These are phyloP conservation scores for Pythium phragmiticola DNA, from an alignment of 352 stramenopile genomes.

Conservation along the genomic window DNA sequence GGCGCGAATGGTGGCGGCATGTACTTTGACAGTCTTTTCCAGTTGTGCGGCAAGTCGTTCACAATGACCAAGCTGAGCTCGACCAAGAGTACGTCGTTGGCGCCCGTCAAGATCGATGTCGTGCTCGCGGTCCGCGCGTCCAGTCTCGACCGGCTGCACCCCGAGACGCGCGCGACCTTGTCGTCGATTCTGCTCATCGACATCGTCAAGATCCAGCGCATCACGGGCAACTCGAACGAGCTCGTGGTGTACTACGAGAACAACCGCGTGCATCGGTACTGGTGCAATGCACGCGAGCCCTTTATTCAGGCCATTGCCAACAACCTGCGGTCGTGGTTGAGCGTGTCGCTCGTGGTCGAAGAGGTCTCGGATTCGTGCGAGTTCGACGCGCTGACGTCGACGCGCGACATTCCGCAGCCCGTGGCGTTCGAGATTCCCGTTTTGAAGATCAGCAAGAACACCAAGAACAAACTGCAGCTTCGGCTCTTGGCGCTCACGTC, in stretches of 20 bases:
- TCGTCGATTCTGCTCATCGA: slow-evolving; percentile 86
- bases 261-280: slow-evolving; percentile 86
- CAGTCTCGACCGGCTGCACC: slow-evolving; percentile 74
- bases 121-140: slow-evolving; percentile 74
- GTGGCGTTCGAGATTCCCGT: slow-evolving; percentile 86
- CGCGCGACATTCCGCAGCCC: slow-evolving; percentile 72
- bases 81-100: slow-evolving; percentile 60
- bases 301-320: slow-evolving; percentile 88
- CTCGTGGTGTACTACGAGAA: slow-evolving; percentile 85
- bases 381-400: slow-evolving; percentile 79
- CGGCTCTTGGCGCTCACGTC: slow-evolving; percentile 69
- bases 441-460: slow-evolving; percentile 84
- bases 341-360: slow-evolving; percentile 77
- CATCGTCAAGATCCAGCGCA: slow-evolving; percentile 87
- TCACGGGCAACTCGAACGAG: slow-evolving; percentile 83
- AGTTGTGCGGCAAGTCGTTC: slow-evolving; percentile 85
- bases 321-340: slow-evolving; percentile 85
- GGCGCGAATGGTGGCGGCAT: slow-evolving; percentile 55
- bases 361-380: slow-evolving; percentile 83
- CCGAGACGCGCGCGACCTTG: slow-evolving; percentile 58
- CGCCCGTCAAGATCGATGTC: slow-evolving; percentile 71
- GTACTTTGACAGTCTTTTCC: slow-evolving; percentile 88
- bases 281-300: slow-evolving; percentile 80
- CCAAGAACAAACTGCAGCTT: slow-evolving; percentile 66
- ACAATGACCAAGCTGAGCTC: slow-evolving; percentile 84